phyloP scores from a whole-genome alignment of 495 filamentous ascomycete species.

The Apodospora peruviana region DNA sequence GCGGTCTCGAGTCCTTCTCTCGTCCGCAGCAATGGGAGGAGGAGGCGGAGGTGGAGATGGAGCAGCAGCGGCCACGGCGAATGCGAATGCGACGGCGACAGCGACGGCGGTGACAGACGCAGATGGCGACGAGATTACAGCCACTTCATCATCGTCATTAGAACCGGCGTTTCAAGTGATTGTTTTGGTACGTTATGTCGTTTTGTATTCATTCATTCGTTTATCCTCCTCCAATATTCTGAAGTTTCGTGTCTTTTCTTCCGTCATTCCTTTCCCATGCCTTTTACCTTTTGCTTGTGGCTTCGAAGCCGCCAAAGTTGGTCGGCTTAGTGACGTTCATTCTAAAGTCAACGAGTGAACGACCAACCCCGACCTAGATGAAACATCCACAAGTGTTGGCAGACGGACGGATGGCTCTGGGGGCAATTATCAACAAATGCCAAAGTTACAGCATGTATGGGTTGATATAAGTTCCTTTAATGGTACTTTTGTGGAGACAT shows the following conservation, averaged over 20 bases:
- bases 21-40: not conserved
- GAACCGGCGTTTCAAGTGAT: constrained; percentile 60
- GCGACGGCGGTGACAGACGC: not conserved
- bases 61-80: not conserved
- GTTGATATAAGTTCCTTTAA: too few species aligned
- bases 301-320: too few species aligned
- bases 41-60: not conserved
- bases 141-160: constrained; percentile 5
- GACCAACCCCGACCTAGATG: too few species aligned
- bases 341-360: too few species aligned
- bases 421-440: too few species aligned
- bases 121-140: constrained; percentile 10
- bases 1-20: too few species aligned
- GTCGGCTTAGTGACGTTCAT: too few species aligned
- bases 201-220: not conserved
- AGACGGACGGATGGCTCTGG: too few species aligned
- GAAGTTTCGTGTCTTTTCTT: constrained; percentile 1
- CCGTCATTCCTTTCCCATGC: not conserved
- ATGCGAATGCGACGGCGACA: not conserved
- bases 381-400: too few species aligned
- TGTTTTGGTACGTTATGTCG: constrained; percentile 52
- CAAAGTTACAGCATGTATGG: too few species aligned
- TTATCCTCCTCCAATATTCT: not conserved
- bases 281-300: not conserved
- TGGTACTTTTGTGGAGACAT: too few species aligned